Base-by-base conservation (phyloP, 306 rosid genomes). In the Oemleria cerasiformis region DNA sequence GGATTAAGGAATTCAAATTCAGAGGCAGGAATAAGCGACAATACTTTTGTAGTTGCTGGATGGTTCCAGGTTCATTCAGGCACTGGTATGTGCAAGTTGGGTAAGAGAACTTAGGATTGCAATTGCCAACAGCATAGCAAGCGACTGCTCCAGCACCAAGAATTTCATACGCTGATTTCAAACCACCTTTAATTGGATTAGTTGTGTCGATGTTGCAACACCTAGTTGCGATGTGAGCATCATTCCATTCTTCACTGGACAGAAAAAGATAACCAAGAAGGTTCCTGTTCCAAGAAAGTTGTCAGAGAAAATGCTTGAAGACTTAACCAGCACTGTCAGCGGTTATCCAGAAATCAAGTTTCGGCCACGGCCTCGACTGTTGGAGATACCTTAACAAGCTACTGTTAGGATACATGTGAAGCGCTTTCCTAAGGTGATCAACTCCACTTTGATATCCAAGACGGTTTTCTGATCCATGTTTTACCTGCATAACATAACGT, bases 111-210 rank as follows among this genome's bases (percentile, higher is more conserved):
- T 78, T 87, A 5, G 88, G 87, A 77, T 66, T 79, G 76, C 76
- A 76, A 66, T 67, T 78, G 78, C 89, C 86, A 57, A 81, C 69
- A 47, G 92, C 76, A 78, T 88, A 84, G 80, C 98, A 93, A 70
- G 98, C 87, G 65, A 91, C 88, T 75, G 88, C 88, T 81, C 88
- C 97, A 69, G 94, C 98, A 61, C 96, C 97, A 49, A 77, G 80
- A 70, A 93, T 80, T 82, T 90, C 94, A 69, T 76, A 67, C 10
- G 89, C 81, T 74, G 87, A 80, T 80, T 87, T 93, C 49, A 90
- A 79, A 77, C 90, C 89, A 20, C 65, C 88, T 71, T 78, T 44
- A 50, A 79, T 74, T 63, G 76, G 83, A 68, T 80, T 80, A 77
- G 75, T 77, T 73, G 61, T 73, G 42, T 83, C 80, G 63, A 79